A percentile compares a stretch with the other conserved stretches of the same genome.
Conservation (phyloP, 305 asterid genomes). For the Fraxinus sp. region DNA sequence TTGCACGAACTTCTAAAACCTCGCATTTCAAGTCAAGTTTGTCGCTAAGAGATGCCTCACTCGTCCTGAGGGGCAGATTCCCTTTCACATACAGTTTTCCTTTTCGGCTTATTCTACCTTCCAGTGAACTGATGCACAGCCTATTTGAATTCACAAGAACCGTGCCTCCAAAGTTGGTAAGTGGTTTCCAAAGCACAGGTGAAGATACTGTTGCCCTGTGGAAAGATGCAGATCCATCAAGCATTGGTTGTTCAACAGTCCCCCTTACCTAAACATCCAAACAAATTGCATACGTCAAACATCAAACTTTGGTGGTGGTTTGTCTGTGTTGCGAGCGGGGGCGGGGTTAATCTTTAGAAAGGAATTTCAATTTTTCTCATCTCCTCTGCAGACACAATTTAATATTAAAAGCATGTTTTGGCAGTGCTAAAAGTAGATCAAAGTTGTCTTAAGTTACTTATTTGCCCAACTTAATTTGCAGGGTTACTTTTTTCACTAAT, state of each 20-base stretch:
- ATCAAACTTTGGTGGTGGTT: slow-evolving; percentile 5
- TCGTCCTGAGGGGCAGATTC: slow-evolving; percentile 72
- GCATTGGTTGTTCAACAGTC: slow-evolving; percentile 93
- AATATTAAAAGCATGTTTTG: neutral
- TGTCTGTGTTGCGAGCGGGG: neutral
- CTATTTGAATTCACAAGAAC: slow-evolving; percentile 85
- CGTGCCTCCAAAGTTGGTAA: slow-evolving; percentile 92
- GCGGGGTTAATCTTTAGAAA: neutral
- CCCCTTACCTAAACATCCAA: slow-evolving; percentile 78
- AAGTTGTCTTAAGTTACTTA: neutral
- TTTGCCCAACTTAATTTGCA: neutral
- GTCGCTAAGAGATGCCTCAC: slow-evolving; percentile 72
- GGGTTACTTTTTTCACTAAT: neutral
- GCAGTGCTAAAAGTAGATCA: neutral
- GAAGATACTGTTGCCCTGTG: slow-evolving; percentile 96
- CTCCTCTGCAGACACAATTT: neutral
- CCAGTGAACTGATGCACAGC: slow-evolving; percentile 78
- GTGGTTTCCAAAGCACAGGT: slow-evolving; percentile 87
- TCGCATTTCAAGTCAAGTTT: slow-evolving; percentile 95
- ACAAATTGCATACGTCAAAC: slow-evolving; percentile 17
- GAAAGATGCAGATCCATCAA: slow-evolving; percentile 97
- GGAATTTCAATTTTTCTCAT: neutral
- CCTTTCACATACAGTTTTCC: slow-evolving; percentile 91
- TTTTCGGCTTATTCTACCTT: slow-evolving; percentile 94
- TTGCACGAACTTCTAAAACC: slow-evolving; percentile 92